Percentiles rank a stretch among this genome's conserved stretches.
Evolutionary conservation across 805 yeast species (phyloP).

Genomic region (Metschnikowia lunata): DNA sequence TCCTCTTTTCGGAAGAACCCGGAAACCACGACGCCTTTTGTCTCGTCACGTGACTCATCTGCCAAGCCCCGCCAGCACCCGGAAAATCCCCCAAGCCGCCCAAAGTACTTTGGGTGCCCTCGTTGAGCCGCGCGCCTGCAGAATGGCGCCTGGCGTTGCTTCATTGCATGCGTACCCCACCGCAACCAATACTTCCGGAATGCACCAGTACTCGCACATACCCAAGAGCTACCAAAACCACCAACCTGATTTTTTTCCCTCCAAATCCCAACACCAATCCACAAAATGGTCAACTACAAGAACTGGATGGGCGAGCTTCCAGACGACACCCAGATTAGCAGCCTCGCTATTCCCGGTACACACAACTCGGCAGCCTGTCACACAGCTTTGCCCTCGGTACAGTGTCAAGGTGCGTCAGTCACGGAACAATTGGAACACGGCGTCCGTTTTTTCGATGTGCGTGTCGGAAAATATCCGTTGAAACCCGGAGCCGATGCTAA

Average conservation of each 20-base stretch:
- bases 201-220: neutral
- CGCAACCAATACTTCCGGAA: neutral
- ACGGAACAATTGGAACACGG: conserved; percentile 65
- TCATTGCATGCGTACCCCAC: conserved; percentile 2
- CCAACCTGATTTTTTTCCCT: neutral
- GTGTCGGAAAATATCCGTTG: conserved; percentile 57
- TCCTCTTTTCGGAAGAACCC: too few relatives aligned
- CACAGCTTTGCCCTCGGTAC: conserved; percentile 68
- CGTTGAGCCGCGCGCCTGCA: conserved; percentile 3
- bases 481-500: conserved; percentile 46
- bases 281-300: conserved; percentile 35
- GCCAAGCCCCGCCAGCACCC: too few relatives aligned
- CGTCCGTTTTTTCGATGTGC: conserved; percentile 68
- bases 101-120: too few relatives aligned
- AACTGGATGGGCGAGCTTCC: conserved; percentile 53
- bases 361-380: conserved; percentile 76
- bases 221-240: neutral
- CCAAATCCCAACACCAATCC: neutral
- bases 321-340: conserved; percentile 48
- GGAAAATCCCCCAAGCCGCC: too few relatives aligned
- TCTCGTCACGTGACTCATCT: too few relatives aligned
- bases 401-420: conserved; percentile 64
- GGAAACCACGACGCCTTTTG: too few relatives aligned
- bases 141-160: neutral
- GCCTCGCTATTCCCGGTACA: conserved; percentile 75